Evolutionary conservation across 495 filamentous ascomycete genomes (phyloP), one percentile per base, ranked within the genome.

Genomic region (Penicillium salamii): DNA sequence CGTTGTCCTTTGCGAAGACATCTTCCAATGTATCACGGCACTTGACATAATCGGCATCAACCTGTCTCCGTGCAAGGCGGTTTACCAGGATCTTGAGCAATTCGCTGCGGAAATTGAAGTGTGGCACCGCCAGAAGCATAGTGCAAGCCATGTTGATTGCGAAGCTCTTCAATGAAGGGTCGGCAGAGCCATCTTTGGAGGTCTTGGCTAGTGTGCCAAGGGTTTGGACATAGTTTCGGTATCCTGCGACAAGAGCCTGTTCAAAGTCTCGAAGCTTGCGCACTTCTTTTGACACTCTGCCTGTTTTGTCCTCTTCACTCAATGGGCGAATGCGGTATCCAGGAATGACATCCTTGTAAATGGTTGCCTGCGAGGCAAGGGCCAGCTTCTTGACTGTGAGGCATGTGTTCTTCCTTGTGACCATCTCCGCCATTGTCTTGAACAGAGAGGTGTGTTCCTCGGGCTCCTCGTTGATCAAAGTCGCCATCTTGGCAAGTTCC

Each of bases 341-440:
- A 0, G 93, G 93, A 38, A 98, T 96, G 34, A 96, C 78, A 71
- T 97, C 91, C 63, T 91, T 95, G 69, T 90, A 98, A n/a, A 97
- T 79, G 6, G 91, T 84, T 61, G 91, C 76, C 67, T 96, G 91
- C 15, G 91, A 86, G 13, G 83, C 88, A 20, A 98, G 66, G 18
- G 85, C 87, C 42, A 98, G 75, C 60, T 90, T 93, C 70, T 86
- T 83, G 58, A 97, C 84, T 5, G 86, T 84, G 26, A 79, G 63
- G 50, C 91, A 85, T 7, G 73, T 62, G n/a, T 56, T 53, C 11
- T 49, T 40, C 5, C 67, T 67, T 35, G 85, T 75, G 28, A 82
- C 86, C 58, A 97, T 82, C 52, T 87, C 79, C 13, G 85, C 83
- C 64, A 98, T 71, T 6, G 79, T 78, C 64, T 87, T 86, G 69